A percentile compares a stretch with the other conserved stretches of the same genome.
Evolutionary conservation across 805 yeast species (phyloP).

Genomic region (Kuraishia hungarica): DNA sequence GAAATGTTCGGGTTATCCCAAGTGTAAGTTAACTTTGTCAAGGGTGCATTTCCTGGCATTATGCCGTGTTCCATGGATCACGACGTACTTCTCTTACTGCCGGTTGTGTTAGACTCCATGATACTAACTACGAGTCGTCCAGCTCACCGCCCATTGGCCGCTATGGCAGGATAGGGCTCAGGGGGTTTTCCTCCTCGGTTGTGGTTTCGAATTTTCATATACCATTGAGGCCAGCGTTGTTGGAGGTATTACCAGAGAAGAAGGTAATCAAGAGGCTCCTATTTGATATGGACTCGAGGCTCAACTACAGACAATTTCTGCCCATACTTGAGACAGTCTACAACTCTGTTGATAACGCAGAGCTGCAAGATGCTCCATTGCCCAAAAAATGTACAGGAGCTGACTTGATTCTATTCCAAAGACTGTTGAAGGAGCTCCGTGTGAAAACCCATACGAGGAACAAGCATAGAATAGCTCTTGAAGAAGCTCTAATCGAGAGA

Average conservation of each 20-base stretch:
- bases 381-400: constrained; percentile 42
- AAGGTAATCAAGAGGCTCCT: constrained; percentile 47
- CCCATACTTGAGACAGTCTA: constrained; percentile 48
- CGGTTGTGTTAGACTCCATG: not conserved
- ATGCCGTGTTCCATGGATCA: not conserved
- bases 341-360: constrained; percentile 28
- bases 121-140: not conserved
- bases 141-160: not conserved
- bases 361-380: constrained; percentile 17
- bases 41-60: too few relatives aligned
- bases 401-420: constrained; percentile 63
- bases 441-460: constrained; percentile 52
- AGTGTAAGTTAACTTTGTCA: not conserved
- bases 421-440: constrained; percentile 55
- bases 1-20: not conserved
- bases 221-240: constrained; percentile 10
- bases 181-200: not conserved
- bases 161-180: not conserved
- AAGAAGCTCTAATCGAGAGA: constrained; percentile 65
- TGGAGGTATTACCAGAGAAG: constrained; percentile 49
- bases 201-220: not conserved
- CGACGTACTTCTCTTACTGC: not conserved
- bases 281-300: constrained; percentile 58
- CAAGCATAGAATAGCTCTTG: constrained; percentile 48
- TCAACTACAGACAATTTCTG: constrained; percentile 42